Base-by-base conservation (phyloP, 2,329 filamentous ascomycete species). In the Colletotrichum incanum region DNA sequence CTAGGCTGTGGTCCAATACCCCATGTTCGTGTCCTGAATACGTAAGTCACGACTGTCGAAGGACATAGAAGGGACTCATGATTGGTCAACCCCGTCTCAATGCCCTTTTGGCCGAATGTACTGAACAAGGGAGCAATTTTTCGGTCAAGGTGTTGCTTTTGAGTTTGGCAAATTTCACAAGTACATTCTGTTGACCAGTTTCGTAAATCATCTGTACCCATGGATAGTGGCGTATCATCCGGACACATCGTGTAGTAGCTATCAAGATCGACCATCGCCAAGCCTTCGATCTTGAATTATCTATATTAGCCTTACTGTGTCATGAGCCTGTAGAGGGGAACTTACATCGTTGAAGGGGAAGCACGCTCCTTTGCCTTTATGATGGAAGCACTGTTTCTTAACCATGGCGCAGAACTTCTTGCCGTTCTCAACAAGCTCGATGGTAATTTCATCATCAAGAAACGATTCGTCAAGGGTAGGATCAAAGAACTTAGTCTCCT, bases 1-100 rank as follows among this genome's bases (percentile, higher is more conserved):
- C 56, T n/a, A 69, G 49, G 1, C 80, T 72, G 23, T 79, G 73
- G 12, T 49, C 69, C 34, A 26, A 6, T 73, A 75, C 74, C 28
- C 73, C 75, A 76, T 0, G 34, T 43, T 3, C 75, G 70, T 11
- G 62, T 69, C 45, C 74, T 74, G 67, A 76, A 76, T 5, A 76
- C 9, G 20, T 74, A 76, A 0, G 71, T 66, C n/a, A 72, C 67
- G 1, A 76, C 60, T 5, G 20, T 49, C 11, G 55, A 37, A 18
- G 68, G 66, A 20, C 69, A 75, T 7, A 76, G 43, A 11, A 76
- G 73, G n/a, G 67, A 74, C 28, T 75, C 71, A 45, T 75, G 73
- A 16, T 54, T 16, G 26, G 50, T 54, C 26, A 31, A 8, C 26
- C 50, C 50, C 18, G 16, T 54, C 7, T 54, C 26, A 11, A 31